phyloP scores from a whole-genome alignment of 805 yeast species.

The Ogataea haglerorum region DNA sequence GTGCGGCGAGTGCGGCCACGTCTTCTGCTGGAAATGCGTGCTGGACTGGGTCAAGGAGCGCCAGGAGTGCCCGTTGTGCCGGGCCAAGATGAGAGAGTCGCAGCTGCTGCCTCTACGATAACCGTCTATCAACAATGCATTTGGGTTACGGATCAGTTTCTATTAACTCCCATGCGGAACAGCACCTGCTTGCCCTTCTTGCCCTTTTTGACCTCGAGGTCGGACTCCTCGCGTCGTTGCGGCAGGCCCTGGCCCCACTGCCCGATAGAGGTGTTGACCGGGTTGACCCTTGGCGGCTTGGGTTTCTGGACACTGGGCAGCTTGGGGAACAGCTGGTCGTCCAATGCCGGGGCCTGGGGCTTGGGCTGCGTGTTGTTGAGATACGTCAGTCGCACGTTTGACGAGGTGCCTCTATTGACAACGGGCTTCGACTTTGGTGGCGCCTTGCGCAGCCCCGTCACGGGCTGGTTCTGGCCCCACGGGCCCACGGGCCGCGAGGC shows the following conservation, averaged over 20 bases:
- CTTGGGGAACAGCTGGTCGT: conserved; percentile 31
- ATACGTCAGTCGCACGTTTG: conserved; percentile 15
- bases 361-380: conserved; percentile 5
- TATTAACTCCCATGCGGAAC: conserved; percentile 45
- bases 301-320: conserved; percentile 39
- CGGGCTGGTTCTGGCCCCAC: conserved; percentile 2
- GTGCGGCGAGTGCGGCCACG: conserved; percentile 85
- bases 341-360: conserved; percentile 8
- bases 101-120: conserved; percentile 56
- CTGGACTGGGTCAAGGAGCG: conserved; percentile 85
- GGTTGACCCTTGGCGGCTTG: conserved; percentile 58
- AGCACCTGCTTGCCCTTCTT: conserved; percentile 52
- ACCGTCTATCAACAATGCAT: conserved; percentile 1
- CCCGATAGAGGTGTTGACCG: conserved; percentile 32
- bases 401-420: conserved; percentile 11
- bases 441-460: background rate
- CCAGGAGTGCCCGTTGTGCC: conserved; percentile 88
- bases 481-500: conserved; percentile 6
- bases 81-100: conserved; percentile 65
- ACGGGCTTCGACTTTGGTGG: conserved; percentile 6
- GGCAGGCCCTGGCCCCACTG: conserved; percentile 31
- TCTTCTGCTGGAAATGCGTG: conserved; percentile 90
- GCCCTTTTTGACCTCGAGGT: conserved; percentile 30
- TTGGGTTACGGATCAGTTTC: conserved; percentile 1
- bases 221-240: conserved; percentile 7